Percentiles rank a stretch among this genome's conserved stretches.
Conservation (phyloP, 306 rosid species). For the Cucurbita maxima region DNA sequence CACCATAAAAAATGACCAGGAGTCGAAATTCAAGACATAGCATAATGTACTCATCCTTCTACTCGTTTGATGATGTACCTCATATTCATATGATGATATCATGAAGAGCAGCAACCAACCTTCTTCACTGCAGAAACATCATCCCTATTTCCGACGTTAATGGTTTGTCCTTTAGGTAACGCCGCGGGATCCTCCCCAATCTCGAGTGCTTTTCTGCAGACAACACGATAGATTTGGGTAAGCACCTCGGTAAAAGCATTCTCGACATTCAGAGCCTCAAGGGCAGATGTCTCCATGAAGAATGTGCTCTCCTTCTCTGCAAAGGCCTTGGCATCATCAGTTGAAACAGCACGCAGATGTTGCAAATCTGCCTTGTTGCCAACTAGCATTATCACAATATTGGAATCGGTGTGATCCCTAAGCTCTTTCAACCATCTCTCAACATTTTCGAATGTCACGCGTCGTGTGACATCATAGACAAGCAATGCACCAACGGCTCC, state of each 20-base stretch:
- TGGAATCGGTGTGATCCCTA: conserved; percentile 47
- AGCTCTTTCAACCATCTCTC: conserved; percentile 58
- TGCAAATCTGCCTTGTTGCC: conserved; percentile 45
- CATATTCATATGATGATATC: conserved; percentile 4
- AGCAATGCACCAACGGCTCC: conserved; percentile 50
- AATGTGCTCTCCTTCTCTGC: conserved; percentile 35
- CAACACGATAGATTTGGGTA: conserved; percentile 33
- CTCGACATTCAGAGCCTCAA: conserved; percentile 45
- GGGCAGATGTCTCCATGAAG: conserved; percentile 48
- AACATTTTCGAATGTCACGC: conserved; percentile 41
- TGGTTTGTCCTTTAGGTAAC: conserved; percentile 37
- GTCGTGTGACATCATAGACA: conserved; percentile 39
- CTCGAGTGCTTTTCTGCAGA: conserved; percentile 40
- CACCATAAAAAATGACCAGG: conserved; percentile 2
- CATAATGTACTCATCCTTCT: background rate
- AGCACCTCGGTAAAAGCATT: conserved; percentile 40
- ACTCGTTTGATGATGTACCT: conserved; percentile 5
- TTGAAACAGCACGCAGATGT: conserved; percentile 35
- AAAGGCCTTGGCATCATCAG: conserved; percentile 39
- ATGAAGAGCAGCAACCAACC: conserved; percentile 39
- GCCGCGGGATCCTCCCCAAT: conserved; percentile 33
- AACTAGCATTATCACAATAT: conserved; percentile 38
- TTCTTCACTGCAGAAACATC: conserved; percentile 48
- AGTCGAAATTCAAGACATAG: background rate
- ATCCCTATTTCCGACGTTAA: conserved; percentile 36